Evolutionary conservation across 768 basidiomycete species (phyloP).

Genomic region (Suillus americanus): DNA sequence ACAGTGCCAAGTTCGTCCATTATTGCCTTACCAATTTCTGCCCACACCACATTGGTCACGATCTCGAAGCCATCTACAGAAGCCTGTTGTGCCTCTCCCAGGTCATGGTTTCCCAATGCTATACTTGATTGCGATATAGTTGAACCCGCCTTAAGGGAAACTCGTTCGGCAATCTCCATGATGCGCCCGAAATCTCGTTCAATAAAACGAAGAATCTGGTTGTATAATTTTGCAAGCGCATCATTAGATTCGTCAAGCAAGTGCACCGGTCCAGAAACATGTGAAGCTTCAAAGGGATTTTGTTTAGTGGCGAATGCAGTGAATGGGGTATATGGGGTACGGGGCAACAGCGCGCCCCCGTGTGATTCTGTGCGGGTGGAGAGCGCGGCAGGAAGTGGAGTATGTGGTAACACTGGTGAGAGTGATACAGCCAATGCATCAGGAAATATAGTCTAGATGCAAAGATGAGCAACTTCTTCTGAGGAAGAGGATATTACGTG

Average conservation of each 20-base stretch:
- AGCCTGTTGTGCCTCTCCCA: slow-evolving; percentile 10
- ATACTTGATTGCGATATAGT: slow-evolving; percentile 17
- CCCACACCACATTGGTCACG: slow-evolving; percentile 87
- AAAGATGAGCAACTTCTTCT: slow-evolving; percentile 8
- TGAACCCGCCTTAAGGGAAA: slow-evolving; percentile 48
- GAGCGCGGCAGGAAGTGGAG: slow-evolving; percentile 47
- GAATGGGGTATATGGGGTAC: slow-evolving; percentile 54
- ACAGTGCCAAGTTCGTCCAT: slow-evolving; percentile 80
- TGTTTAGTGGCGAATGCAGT: slow-evolving; percentile 46
- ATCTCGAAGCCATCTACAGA: slow-evolving; percentile 65
- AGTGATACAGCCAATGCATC: slow-evolving; percentile 67
- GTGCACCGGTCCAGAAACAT: slow-evolving; percentile 38
- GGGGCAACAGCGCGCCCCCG: slow-evolving; percentile 41
- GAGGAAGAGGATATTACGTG: not conserved
- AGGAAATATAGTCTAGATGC: slow-evolving; percentile 66
- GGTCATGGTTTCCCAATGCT: slow-evolving; percentile 1
- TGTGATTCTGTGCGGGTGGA: slow-evolving; percentile 9
- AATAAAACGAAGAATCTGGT: slow-evolving; percentile 77
- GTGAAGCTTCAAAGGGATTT: slow-evolving; percentile 36
- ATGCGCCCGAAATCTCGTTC: slow-evolving; percentile 72
- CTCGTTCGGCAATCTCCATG: slow-evolving; percentile 75
- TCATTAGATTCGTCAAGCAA: slow-evolving; percentile 68
- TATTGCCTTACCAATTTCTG: slow-evolving; percentile 75
- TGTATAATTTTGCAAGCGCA: slow-evolving; percentile 75
- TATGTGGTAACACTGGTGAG: slow-evolving; percentile 76